Conservation (phyloP, 306 rosid species). For the Lathyrus oleraceus region DNA sequence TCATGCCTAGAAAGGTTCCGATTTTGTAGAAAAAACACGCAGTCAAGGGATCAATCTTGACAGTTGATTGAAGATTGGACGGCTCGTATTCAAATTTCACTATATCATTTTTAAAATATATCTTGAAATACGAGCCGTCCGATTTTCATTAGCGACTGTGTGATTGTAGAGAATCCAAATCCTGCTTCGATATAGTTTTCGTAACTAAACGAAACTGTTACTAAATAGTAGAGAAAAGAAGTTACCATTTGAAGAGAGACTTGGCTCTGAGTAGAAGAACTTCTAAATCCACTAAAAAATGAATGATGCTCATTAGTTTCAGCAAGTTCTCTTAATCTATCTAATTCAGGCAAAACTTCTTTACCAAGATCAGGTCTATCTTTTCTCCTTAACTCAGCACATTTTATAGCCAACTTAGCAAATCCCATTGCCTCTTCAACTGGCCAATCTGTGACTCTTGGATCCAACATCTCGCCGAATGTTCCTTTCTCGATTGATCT, state of each 20-base stretch:
- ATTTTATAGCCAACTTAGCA: constrained; percentile 36
- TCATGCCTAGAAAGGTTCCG: neutral
- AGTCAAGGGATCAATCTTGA: neutral
- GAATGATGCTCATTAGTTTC: constrained; percentile 16
- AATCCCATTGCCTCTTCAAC: constrained; percentile 35
- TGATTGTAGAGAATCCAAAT: too few relatives aligned
- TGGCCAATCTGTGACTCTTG: constrained; percentile 44
- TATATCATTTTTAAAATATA: neutral
- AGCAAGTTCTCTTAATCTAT: constrained; percentile 37
- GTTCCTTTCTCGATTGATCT: constrained; percentile 39
- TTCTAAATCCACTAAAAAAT: neutral
- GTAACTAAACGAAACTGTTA: too few relatives aligned
- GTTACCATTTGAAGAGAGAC: constrained; percentile 44
- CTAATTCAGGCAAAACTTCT: constrained; percentile 37
- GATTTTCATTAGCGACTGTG: neutral
- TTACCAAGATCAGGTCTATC: constrained; percentile 50
- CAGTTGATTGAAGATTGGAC: neutral
- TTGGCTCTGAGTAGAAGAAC: constrained; percentile 41
- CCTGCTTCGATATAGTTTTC: too few relatives aligned
- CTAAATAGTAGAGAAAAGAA: neutral
- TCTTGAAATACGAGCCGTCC: neutral
- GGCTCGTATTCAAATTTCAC: neutral
- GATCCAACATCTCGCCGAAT: constrained; percentile 42
- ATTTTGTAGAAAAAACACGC: neutral
- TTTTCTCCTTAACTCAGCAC: constrained; percentile 46